Base-by-base conservation (phyloP, 805 yeast genomes). In the Nakazawaea pomicola region DNA sequence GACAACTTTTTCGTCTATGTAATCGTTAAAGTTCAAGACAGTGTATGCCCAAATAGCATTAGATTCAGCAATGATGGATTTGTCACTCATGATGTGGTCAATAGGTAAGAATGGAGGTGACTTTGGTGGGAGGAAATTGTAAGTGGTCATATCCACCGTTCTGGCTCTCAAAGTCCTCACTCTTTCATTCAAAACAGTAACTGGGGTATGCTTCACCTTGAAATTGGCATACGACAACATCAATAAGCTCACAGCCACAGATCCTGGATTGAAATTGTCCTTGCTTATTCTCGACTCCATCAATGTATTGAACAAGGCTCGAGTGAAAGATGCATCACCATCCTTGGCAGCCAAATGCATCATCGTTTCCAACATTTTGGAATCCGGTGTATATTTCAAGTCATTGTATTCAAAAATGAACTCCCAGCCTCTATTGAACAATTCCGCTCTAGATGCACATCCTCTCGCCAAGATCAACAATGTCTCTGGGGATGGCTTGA, bases 331-430 rank as follows among this genome's bases (percentile, higher is more conserved):
- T 15, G 84, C 60, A 56, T 90, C 96, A 0, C 95, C 93, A 52
- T 89, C 89, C 44, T 69, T 68, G 0, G 88, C 82, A n/a, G 93
- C 77, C 35, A 91, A 61, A 46, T 80, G 73, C 63, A 91, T 68
- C 78, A 91, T 79, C 12, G 78, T 70, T 46, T 80, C 83, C 49
- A 80, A 68, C 0, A 83, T 70, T 18, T 64, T 64, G 7, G 71
- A 43, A 33, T 61, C 61, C 16, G 62, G 49, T 2, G 51, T 36
- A 53, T 43, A 49, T n/a, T 68, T 59, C 19, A 49, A 44, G 12
- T 72, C 67, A 49, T 78, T 68, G 44, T 85, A 76, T 48, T 84
- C 79, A 46, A 80, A 69, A 41, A 90, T 75, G 50, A 76, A 82
- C 40, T 75, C 73, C 97, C 97, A 91, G 0, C 95, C 95, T 48